phyloP scores from a whole-genome alignment of 2,329 filamentous ascomycete genomes.

The Mariannaea sp. region DNA sequence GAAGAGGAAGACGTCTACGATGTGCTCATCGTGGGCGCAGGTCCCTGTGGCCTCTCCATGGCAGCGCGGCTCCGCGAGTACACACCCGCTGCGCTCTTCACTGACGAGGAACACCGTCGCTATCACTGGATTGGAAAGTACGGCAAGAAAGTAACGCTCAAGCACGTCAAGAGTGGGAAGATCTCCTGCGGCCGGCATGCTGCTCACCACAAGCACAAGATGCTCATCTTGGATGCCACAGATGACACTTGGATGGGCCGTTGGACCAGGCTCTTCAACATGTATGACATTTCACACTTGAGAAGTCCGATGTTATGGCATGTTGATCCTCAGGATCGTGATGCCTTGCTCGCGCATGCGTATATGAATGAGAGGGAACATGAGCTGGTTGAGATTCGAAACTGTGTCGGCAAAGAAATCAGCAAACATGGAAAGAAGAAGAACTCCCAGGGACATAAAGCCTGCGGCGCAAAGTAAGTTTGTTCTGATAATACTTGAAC shows the following conservation, averaged over 20 bases:
- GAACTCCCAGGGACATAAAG: slow-evolving; percentile 48
- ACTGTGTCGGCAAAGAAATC: slow-evolving; percentile 78
- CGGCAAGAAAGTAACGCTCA: slow-evolving; percentile 62
- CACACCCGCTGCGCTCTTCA: slow-evolving; percentile 79
- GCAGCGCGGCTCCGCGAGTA: slow-evolving; percentile 73
- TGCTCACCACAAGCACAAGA: slow-evolving; percentile 43
- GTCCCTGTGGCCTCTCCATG: slow-evolving; percentile 75
- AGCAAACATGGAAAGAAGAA: slow-evolving; percentile 84
- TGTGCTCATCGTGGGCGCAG: slow-evolving; percentile 74
- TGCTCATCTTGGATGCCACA: slow-evolving; percentile 70
- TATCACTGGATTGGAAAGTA: slow-evolving; percentile 78
- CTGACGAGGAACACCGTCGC: slow-evolving; percentile 80
- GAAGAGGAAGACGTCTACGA: slow-evolving; percentile 56
- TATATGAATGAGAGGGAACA: slow-evolving; percentile 62
- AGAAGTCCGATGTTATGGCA: slow-evolving; percentile 86
- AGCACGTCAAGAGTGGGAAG: slow-evolving; percentile 47
- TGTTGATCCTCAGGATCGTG: slow-evolving; percentile 74
- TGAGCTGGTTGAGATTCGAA: slow-evolving; percentile 71
- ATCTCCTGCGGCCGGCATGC: slow-evolving; percentile 18
- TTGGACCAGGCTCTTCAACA: slow-evolving; percentile 72
- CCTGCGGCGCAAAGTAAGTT: slow-evolving; percentile 51
- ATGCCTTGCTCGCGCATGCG: slow-evolving; percentile 72
- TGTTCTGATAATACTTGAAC: no score
- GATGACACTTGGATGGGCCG: slow-evolving; percentile 68
- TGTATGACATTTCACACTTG: slow-evolving; percentile 71